phyloP scores from a whole-genome alignment of 805 yeast genomes.

The Schizosaccharomyces osmophilus region DNA sequence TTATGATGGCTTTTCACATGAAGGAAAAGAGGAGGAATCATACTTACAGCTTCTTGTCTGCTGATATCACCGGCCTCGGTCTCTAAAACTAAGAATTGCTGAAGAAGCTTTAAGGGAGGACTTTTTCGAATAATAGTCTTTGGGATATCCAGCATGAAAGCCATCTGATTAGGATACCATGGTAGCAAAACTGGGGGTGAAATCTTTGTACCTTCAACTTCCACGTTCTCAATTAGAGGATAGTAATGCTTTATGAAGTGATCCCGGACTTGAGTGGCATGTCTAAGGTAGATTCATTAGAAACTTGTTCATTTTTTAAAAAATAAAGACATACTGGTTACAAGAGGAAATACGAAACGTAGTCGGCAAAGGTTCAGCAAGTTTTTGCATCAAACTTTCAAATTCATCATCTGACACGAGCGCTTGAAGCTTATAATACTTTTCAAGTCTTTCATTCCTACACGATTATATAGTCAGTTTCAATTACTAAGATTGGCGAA shows the following conservation, averaged over 20 bases:
- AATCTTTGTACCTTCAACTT: slow-evolving; percentile 45
- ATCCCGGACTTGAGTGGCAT: slow-evolving; percentile 54
- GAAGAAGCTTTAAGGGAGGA: slow-evolving; percentile 62
- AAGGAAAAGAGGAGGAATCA: slow-evolving; percentile 89
- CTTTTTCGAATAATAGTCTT: slow-evolving; percentile 76
- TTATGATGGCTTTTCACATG: slow-evolving; percentile 78
- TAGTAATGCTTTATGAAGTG: slow-evolving; percentile 54
- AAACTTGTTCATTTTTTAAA: neutral
- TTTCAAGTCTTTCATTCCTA: slow-evolving; percentile 4
- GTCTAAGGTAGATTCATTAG: slow-evolving; percentile 11
- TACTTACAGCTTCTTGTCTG: slow-evolving; percentile 94
- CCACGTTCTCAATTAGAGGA: slow-evolving; percentile 36
- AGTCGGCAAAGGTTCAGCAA: slow-evolving; percentile 63
- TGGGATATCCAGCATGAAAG: slow-evolving; percentile 85
- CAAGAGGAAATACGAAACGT: slow-evolving; percentile 92
- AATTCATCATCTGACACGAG: slow-evolving; percentile 30
- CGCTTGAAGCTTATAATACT: neutral
- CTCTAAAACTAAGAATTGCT: slow-evolving; percentile 74
- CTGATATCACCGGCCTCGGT: slow-evolving; percentile 92
- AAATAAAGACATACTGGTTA: slow-evolving; percentile 17
- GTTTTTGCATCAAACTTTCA: slow-evolving; percentile 47
- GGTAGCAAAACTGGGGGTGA: slow-evolving; percentile 52
- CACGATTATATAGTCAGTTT: no score
- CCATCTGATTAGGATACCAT: slow-evolving; percentile 77
- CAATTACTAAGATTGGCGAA: no score